Percentiles rank a stretch among this genome's conserved stretches.
Evolutionary conservation across 1,284 basidiomycete species (phyloP).

Genomic region (Melampsora larici-populina): DNA sequence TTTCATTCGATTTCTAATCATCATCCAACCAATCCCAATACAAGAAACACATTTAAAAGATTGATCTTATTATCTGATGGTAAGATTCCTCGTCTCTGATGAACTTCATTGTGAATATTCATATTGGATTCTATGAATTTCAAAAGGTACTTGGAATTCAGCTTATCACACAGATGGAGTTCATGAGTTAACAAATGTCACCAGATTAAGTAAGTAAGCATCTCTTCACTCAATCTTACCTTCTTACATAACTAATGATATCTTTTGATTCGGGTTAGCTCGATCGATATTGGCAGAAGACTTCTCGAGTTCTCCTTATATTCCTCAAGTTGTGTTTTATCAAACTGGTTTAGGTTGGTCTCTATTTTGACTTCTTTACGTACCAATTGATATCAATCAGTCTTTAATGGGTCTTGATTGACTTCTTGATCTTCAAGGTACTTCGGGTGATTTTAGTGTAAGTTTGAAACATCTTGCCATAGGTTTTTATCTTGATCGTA

Average conservation of each 20-base stretch:
- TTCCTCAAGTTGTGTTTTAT: conserved; percentile 40
- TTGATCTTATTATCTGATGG: not conserved
- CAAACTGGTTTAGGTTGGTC: conserved; percentile 36
- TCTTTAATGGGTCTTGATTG: not conserved
- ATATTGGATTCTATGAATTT: not conserved
- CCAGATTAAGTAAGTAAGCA: not conserved
- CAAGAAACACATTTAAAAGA: not conserved
- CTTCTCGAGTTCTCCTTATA: conserved; percentile 17
- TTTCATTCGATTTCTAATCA: no score
- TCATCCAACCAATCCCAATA: no score
- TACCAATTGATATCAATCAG: not conserved
- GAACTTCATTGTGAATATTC: not conserved
- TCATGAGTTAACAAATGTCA: not conserved
- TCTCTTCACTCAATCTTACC: no score
- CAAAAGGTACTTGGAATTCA: not conserved
- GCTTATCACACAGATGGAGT: not conserved
- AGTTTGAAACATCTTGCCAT: not conserved
- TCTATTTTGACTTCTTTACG: not conserved
- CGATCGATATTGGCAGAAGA: conserved; percentile 35
- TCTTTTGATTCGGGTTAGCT: conserved; percentile 6
- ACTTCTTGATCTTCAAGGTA: not conserved
- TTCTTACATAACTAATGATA: not conserved
- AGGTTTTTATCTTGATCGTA: no score
- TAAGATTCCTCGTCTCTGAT: not conserved
- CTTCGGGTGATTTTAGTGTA: conserved; percentile 20